Conservation (phyloP, 345 rosid species). For the Citrus australasica region DNA sequence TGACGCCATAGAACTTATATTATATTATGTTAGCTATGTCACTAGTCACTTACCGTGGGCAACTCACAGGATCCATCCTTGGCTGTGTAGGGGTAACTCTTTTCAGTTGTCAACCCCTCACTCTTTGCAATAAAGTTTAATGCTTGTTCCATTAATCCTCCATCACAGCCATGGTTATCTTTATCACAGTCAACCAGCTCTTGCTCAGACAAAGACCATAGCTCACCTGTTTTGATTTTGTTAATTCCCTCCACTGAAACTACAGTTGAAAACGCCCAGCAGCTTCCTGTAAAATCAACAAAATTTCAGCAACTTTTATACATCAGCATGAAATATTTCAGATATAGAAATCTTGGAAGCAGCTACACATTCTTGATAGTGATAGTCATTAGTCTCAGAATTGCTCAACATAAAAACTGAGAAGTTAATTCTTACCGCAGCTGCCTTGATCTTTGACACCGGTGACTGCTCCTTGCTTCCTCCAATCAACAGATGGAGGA, state of each 20-base stretch:
- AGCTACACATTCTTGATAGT: neutral
- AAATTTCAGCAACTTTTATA: neutral
- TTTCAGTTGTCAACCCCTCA: slow-evolving; percentile 60
- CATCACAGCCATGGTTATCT: slow-evolving; percentile 58
- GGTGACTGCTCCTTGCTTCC: slow-evolving; percentile 39
- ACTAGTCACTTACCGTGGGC: slow-evolving; percentile 27
- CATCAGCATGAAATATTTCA: neutral
- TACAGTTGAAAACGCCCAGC: slow-evolving; percentile 41
- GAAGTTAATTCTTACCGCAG: slow-evolving; percentile 22
- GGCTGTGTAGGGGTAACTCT: slow-evolving; percentile 41
- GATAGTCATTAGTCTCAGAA: neutral
- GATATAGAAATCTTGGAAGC: neutral
- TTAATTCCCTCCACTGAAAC: slow-evolving; percentile 37
- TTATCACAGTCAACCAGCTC: slow-evolving; percentile 28
- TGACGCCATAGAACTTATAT: too few relatives aligned
- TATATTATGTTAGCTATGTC: neutral
- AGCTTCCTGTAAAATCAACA: slow-evolving; percentile 24
- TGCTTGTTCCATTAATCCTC: slow-evolving; percentile 71
- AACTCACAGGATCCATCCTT: slow-evolving; percentile 41
- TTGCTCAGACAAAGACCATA: slow-evolving; percentile 33
- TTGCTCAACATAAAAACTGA: neutral
- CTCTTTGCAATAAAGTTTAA: slow-evolving; percentile 53
- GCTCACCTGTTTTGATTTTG: slow-evolving; percentile 39
- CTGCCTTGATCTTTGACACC: slow-evolving; percentile 34
- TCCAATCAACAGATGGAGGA: slow-evolving; percentile 36